Evolutionary conservation across 345 rosid genomes (phyloP).

Genomic region (Camelina sativa): DNA sequence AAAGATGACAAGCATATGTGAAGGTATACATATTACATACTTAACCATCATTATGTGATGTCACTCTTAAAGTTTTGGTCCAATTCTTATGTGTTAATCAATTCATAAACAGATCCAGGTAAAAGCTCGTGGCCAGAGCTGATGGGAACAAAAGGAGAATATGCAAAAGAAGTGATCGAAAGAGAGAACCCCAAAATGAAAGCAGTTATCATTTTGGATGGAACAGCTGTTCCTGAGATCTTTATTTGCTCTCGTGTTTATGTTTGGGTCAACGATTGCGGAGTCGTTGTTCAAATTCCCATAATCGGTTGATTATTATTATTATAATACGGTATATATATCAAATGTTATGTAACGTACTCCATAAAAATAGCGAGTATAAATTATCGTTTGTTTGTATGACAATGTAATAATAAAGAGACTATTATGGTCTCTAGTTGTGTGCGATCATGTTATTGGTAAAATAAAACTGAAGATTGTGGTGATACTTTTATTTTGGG

Average conservation of each 20-base stretch:
- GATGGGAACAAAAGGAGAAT: slow-evolving; percentile 30
- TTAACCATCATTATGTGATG: neutral
- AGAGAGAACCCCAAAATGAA: slow-evolving; percentile 38
- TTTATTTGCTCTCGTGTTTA: slow-evolving; percentile 24
- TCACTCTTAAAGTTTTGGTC: neutral
- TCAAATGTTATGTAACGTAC: no score
- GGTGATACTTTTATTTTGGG: no score
- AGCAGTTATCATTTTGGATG: slow-evolving; percentile 20
- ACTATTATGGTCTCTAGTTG: no score
- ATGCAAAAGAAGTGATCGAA: slow-evolving; percentile 41
- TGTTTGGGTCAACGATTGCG: slow-evolving; percentile 34
- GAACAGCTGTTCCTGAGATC: neutral
- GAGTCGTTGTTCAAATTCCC: slow-evolving; percentile 29
- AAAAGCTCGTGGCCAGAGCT: slow-evolving; percentile 39
- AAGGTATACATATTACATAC: slow-evolving; percentile 18
- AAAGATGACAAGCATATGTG: slow-evolving; percentile 30
- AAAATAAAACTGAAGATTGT: no score
- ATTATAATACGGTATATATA: no score
- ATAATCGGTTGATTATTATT: slow-evolving; percentile 10
- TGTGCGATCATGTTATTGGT: no score
- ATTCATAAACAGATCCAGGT: slow-evolving; percentile 33
- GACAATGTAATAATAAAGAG: no score
- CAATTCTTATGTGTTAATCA: neutral
- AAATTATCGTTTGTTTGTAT: no score
- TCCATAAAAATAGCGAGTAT: no score